Base-by-base conservation (phyloP, 495 filamentous ascomycete species). In the Haplographium delicatum region DNA sequence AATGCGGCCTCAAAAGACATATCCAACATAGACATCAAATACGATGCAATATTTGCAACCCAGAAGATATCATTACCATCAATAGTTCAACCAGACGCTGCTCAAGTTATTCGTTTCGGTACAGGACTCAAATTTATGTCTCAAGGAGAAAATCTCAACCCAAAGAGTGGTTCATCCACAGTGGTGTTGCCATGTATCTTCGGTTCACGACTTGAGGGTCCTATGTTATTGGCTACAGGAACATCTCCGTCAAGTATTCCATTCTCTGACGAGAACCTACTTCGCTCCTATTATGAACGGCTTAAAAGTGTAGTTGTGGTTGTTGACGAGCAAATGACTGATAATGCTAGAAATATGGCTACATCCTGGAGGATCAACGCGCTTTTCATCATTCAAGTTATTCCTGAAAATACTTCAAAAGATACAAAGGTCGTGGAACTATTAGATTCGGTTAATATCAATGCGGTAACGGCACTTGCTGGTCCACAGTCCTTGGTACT, bases 291-390 rank as follows among this genome's bases (percentile, higher is more conserved):
- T 34, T 53, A 53, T 35, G 18, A 30, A 5, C 33, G 44, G 45
- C 23, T 57, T 34, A 27, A 51, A 16, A 55, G 20, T 28, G 48
- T 46, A 26, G 47, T 60, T 7, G 54, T 62, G 16, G 31, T 62
- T 42, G 58, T 56, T 16, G 49, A 62, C 30, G 60, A 60, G 23
- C 45, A 47, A 38, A 62, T 62, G 60, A 58, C 60, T 9, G 60
- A 62, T 33, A 62, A 58, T 53, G 50, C 60, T 23, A 44, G 60
- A 5, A 62, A 60, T 26, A 53, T 62, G 8, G 57, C 60, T 41
- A 33, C 41, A 28, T 7, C 42, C 9, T 58, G 47, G 23, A 53
- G 60, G 55, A 53, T 62, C 35, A 62, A 62, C 44, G 58, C 57
- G 2, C 43, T 62, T 16, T 62, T 60, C 45, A 61, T 62, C 39